Base-by-base conservation (phyloP, 768 basidiomycete species). In the Megacollybia marginata region DNA sequence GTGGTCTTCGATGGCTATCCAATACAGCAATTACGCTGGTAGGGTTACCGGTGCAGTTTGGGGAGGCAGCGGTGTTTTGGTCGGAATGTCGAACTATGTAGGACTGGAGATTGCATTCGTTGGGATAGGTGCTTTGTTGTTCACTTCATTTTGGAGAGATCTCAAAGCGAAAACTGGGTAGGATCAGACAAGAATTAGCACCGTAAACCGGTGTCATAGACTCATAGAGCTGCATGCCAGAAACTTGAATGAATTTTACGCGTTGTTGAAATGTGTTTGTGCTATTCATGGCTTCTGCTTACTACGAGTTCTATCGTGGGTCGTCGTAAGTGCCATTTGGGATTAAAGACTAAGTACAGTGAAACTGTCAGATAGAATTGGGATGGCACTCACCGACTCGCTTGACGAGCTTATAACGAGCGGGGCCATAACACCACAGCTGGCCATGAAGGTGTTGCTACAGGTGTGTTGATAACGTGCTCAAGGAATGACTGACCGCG, bases 351-450 rank as follows among this genome's bases (percentile, higher is more conserved):
- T 15, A 38, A 11, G 11, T 38, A 7, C 38, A 5, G 38, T 19
- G 8, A 15, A 19, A 19, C 38, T 40, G 38, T 40, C 8, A 8
- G n/a, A 11, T 63, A 98, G 96, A 56, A 92, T 98, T 67, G 96
- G 96, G 46, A 91, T 93, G 79, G 92, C 95, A 47, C 76, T 99
- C 46, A 95, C 94, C 13, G 96, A 99, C 73, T 93, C 95, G 56
- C 82, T 99, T 58, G 96, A 99, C 70, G 95, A 98, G 70, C 80
- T 99, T 56, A 97, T 99, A 59, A 95, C 93, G 44, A 88, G 87
- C 60, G 95, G 95, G 2, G 84, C 90, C 46, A 99, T 99, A 59
- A 95, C 93, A 18, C 95, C 95, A 11, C 95, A 98, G 70, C 68
- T 98, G 56, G 96, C 95, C n/a, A 92, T 97, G 86, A 91, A 95